Evolutionary conservation across 371 early-diverging fungal species (phyloP).

Genomic region (Mortierella sp.): DNA sequence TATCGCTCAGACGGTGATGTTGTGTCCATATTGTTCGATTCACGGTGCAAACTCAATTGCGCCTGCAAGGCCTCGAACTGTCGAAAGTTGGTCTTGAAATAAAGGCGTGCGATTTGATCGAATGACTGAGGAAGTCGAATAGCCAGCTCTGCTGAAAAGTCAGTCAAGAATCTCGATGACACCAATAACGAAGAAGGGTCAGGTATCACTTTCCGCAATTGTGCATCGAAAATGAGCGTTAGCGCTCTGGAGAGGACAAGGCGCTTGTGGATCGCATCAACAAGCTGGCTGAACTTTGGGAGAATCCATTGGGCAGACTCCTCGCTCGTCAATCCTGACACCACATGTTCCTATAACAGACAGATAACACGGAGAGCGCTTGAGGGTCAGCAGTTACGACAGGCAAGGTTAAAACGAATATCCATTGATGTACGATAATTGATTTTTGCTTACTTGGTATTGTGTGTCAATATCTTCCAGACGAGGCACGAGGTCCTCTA

Average conservation of each 20-base stretch:
- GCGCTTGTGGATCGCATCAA: slow-evolving; percentile 32
- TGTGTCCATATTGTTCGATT: background rate
- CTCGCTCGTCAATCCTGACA: background rate
- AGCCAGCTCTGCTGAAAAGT: slow-evolving; percentile 37
- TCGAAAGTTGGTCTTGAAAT: slow-evolving; percentile 38
- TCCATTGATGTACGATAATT: background rate
- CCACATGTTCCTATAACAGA: slow-evolving; percentile 13
- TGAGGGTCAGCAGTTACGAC: background rate
- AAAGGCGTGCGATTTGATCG: slow-evolving; percentile 40
- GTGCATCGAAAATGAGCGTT: slow-evolving; percentile 32
- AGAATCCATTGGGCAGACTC: slow-evolving; percentile 35
- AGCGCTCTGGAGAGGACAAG: slow-evolving; percentile 21
- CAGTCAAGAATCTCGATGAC: slow-evolving; percentile 27
- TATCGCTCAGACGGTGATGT: background rate
- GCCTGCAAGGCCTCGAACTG: slow-evolving; percentile 26
- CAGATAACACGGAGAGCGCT: background rate
- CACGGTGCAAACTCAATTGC: background rate
- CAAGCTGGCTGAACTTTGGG: slow-evolving; percentile 29
- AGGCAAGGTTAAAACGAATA: background rate
- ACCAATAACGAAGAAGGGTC: slow-evolving; percentile 34
- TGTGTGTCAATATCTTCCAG: slow-evolving; percentile 24
- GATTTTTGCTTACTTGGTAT: slow-evolving; percentile 24
- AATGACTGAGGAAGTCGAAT: slow-evolving; percentile 42
- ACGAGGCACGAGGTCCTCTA: slow-evolving; percentile 31
- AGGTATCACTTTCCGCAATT: slow-evolving; percentile 9